Conservation (phyloP, 2,329 filamentous ascomycete genomes). For the Colletotrichum tamarilloi region DNA sequence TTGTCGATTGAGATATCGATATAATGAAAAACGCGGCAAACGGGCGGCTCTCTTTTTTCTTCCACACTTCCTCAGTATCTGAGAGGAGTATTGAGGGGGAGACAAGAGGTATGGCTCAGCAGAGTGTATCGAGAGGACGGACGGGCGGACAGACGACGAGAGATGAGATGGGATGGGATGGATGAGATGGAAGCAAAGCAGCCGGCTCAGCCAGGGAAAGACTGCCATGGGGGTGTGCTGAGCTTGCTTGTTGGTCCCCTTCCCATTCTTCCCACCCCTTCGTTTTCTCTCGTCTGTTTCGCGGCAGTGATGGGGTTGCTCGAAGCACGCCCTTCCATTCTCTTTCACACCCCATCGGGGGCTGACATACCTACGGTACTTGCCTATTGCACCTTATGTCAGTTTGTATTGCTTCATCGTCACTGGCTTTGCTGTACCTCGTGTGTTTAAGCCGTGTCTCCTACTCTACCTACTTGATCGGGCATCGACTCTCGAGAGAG, state of each 20-base stretch:
- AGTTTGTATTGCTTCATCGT: background rate
- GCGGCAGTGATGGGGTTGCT: conserved; percentile 15
- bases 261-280: conserved; percentile 3
- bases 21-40: background rate
- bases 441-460: background rate
- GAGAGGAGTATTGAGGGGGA: background rate
- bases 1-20: background rate
- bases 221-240: conserved; percentile 17
- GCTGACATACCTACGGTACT: background rate
- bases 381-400: background rate
- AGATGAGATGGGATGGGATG: conserved; percentile 25
- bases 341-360: background rate
- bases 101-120: background rate
- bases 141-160: background rate
- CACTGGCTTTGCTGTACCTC: background rate
- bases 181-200: conserved; percentile 14
- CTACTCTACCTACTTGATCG: background rate
- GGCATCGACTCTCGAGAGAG: background rate
- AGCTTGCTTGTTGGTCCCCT: conserved; percentile 15
- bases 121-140: background rate
- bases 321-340: conserved; percentile 3
- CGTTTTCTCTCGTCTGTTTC: conserved; percentile 18
- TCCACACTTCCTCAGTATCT: background rate
- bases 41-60: background rate
- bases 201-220: conserved; percentile 5